These are phyloP conservation scores for Schizophyllum amplum DNA, from an alignment of 1,284 basidiomycete genomes.

Conservation along the genomic window DNA sequence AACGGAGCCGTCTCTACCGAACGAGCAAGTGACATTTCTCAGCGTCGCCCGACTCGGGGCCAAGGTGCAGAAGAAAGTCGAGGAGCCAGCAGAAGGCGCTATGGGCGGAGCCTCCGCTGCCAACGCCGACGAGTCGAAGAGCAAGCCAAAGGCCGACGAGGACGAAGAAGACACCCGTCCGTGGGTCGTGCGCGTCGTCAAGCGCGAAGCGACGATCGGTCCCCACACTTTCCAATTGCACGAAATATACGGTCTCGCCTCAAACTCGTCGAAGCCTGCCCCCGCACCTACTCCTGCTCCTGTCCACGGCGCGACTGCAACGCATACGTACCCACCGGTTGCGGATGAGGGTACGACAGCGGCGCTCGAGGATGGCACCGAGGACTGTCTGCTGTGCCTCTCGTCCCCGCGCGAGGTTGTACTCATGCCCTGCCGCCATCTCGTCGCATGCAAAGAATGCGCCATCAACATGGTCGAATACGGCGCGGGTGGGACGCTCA, in stretches of 20 bases:
- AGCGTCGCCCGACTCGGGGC: constrained; percentile 70
- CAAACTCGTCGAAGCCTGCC: constrained; percentile 23
- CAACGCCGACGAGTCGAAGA: constrained; percentile 1
- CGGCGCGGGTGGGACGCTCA: constrained; percentile 79
- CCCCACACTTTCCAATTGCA: constrained; percentile 86
- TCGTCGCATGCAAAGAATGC: constrained; percentile 88
- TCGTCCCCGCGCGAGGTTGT: constrained; percentile 84
- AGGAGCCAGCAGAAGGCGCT: neutral
- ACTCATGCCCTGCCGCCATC: constrained; percentile 80
- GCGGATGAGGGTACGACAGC: neutral
- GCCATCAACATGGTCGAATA: constrained; percentile 93
- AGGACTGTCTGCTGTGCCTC: constrained; percentile 84
- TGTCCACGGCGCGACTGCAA: neutral
- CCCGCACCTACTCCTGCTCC: neutral
- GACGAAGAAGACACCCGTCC: constrained; percentile 46
- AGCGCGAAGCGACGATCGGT: constrained; percentile 86
- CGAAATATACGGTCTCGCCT: constrained; percentile 84
- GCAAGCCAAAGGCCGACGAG: constrained; percentile 16
- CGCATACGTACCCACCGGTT: constrained; percentile 49
- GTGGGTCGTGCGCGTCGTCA: constrained; percentile 86
- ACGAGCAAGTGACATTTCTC: constrained; percentile 82
- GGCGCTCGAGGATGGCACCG: constrained; percentile 29
- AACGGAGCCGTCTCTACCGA: constrained; percentile 51
- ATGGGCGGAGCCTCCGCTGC: neutral
- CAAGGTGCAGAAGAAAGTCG: neutral